These are phyloP conservation scores for Leonotis leonurus DNA, from an alignment of 257 asterid species.

Conservation along the genomic window DNA sequence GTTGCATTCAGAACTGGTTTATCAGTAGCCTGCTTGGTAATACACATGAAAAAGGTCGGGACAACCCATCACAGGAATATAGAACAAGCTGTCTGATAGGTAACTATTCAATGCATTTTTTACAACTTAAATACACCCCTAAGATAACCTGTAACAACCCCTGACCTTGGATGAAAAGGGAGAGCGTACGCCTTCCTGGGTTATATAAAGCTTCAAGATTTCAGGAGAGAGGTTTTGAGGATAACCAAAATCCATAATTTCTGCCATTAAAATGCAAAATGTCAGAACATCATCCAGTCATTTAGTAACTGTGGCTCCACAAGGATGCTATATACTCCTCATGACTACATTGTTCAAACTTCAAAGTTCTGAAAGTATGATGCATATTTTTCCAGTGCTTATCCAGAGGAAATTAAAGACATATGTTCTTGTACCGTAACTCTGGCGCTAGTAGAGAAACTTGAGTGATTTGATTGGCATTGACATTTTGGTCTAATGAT, in stretches of 20 bases:
- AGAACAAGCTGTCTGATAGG: not conserved
- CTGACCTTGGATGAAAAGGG: constrained; percentile 97
- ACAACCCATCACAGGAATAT: not conserved
- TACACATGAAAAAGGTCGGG: constrained; percentile 17
- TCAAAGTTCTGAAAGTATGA: not conserved
- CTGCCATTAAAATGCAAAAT: constrained; percentile 38
- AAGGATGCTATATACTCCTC: not conserved
- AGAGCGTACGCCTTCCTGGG: constrained; percentile 98
- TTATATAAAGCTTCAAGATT: constrained; percentile 95
- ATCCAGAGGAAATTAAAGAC: not conserved
- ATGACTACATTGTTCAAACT: not conserved
- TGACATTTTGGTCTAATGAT: not conserved
- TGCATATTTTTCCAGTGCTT: not conserved
- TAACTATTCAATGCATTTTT: constrained; percentile 1
- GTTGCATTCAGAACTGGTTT: constrained; percentile 97
- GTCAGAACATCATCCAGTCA: constrained; percentile 11
- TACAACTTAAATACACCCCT: not conserved
- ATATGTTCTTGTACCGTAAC: not conserved
- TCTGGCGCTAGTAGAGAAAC: not conserved
- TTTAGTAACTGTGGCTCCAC: constrained; percentile 4
- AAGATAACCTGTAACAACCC: constrained; percentile 4
- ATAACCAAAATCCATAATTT: constrained; percentile 98
- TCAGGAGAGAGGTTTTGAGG: constrained; percentile 99
- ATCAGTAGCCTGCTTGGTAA: constrained; percentile 59
- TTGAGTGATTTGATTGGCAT: constrained; percentile 1